Evolutionary conservation across 139 green algal species (phyloP).

Genomic region (Coelastrella sp.): DNA sequence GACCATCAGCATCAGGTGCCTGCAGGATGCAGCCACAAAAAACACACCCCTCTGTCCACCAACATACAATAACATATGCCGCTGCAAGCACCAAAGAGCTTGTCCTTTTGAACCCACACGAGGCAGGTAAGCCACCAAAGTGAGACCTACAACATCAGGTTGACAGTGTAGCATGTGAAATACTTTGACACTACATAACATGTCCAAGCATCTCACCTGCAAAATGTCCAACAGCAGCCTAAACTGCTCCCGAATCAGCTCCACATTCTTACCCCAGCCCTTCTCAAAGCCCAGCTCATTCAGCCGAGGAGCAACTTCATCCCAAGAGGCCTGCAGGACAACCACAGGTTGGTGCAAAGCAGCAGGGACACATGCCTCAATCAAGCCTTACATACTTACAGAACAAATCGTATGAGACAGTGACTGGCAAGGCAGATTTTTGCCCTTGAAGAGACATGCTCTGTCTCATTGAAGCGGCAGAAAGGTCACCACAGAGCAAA

Average conservation of each 20-base stretch:
- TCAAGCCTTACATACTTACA: background rate
- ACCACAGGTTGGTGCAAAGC: background rate
- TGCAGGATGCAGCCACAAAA: too few species aligned
- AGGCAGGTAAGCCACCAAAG: too few species aligned
- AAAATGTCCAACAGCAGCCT: conserved; percentile 80
- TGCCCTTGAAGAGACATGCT: too few species aligned
- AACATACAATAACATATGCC: background rate
- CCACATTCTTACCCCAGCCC: conserved; percentile 80
- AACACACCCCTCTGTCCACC: too few species aligned
- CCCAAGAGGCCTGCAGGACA: conserved; percentile 53
- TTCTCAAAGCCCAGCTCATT: conserved; percentile 75
- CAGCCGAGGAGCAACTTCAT: conserved; percentile 48
- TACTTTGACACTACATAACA: too few species aligned
- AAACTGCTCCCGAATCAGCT: conserved; percentile 66
- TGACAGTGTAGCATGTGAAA: too few species aligned
- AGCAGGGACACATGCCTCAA: background rate
- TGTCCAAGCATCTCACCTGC: conserved; percentile 62
- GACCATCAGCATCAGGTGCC: conserved; percentile 72
- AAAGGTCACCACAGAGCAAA: too few species aligned
- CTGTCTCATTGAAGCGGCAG: too few species aligned
- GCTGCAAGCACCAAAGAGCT: too few species aligned
- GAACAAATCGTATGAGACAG: background rate
- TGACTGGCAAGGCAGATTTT: background rate
- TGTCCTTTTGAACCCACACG: too few species aligned
- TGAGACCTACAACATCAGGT: too few species aligned